Conservation (phyloP, 2,329 filamentous ascomycete genomes). For the Tolypocladium pustulatum region DNA sequence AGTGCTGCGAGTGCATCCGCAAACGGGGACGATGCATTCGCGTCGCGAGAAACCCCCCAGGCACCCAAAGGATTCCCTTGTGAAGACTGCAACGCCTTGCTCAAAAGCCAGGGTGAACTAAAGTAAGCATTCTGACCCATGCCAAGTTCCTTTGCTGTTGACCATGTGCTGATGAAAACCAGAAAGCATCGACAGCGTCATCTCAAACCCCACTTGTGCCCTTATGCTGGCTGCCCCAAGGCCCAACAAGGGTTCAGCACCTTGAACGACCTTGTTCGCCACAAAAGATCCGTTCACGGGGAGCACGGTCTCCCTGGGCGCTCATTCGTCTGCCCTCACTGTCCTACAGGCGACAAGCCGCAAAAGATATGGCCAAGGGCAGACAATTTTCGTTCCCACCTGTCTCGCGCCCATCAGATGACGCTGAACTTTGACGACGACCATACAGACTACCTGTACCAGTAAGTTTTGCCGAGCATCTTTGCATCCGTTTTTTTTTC, state of each 20-base stretch:
- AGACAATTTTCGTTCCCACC: conserved; percentile 80
- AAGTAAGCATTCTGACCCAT: conserved; percentile 30
- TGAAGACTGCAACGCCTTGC: conserved; percentile 23
- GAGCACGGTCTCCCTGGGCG: conserved; percentile 22
- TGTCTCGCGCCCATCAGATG: conserved; percentile 53
- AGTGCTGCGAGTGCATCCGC: conserved; percentile 33
- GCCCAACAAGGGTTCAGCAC: conserved; percentile 64
- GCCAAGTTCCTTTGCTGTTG: neutral
- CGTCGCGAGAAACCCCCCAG: neutral
- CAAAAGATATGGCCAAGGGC: conserved; percentile 66
- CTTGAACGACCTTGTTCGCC: conserved; percentile 69
- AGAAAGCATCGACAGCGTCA: conserved; percentile 72
- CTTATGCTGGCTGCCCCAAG: conserved; percentile 38
- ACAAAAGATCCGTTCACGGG: conserved; percentile 62
- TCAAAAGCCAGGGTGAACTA: conserved; percentile 44
- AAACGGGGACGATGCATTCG: conserved; percentile 23
- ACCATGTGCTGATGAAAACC: conserved; percentile 9
- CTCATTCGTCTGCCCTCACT: conserved; percentile 1
- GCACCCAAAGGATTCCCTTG: conserved; percentile 19
- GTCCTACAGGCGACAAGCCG: conserved; percentile 4
- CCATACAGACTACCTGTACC: conserved; percentile 22
- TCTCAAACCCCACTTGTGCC: conserved; percentile 55
- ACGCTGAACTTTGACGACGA: conserved; percentile 25
- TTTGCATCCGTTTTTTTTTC: too few species aligned
- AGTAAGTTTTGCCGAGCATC: conserved; percentile 1